Percentiles rank a stretch among this genome's conserved stretches.
Conservation (phyloP, 2,329 filamentous ascomycete genomes). For the Endothia cerciana region DNA sequence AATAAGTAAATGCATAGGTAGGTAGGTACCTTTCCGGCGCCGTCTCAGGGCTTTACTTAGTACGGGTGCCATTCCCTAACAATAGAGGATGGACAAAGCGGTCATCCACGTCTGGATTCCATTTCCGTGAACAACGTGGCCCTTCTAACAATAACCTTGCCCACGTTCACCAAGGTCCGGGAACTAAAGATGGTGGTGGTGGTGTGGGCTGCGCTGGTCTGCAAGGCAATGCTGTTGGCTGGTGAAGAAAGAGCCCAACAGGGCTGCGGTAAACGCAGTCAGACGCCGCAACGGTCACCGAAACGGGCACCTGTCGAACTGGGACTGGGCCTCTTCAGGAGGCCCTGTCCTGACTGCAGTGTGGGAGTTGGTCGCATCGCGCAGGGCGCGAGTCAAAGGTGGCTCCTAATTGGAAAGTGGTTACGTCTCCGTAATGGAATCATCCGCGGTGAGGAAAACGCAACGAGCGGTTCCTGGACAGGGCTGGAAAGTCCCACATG, state of each 20-base stretch:
- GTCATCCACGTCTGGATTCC: background rate
- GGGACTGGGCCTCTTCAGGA: background rate
- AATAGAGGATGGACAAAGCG: background rate
- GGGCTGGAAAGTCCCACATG: no score
- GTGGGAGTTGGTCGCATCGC: background rate
- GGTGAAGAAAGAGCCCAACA: no score
- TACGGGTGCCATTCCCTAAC: background rate
- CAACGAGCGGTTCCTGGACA: background rate
- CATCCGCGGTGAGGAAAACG: background rate
- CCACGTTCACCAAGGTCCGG: background rate
- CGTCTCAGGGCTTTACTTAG: no score
- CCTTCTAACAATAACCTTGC: background rate
- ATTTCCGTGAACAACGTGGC: background rate
- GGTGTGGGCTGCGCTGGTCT: no score
- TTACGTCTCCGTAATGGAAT: constrained; percentile 2
- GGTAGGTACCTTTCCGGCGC: no score
- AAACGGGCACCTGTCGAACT: background rate
- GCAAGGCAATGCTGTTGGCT: no score
- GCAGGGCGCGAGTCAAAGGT: constrained; percentile 3
- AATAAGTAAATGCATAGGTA: no score
- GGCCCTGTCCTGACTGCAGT: background rate
- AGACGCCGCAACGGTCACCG: background rate
- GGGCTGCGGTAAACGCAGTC: background rate
- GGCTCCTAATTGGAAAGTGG: constrained; percentile 3
- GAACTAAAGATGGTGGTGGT: no score